Evolutionary conservation across 2,329 filamentous ascomycete species (phyloP), one percentile per base, ranked within the genome.

Genomic region (Pseudocercospora vitis): DNA sequence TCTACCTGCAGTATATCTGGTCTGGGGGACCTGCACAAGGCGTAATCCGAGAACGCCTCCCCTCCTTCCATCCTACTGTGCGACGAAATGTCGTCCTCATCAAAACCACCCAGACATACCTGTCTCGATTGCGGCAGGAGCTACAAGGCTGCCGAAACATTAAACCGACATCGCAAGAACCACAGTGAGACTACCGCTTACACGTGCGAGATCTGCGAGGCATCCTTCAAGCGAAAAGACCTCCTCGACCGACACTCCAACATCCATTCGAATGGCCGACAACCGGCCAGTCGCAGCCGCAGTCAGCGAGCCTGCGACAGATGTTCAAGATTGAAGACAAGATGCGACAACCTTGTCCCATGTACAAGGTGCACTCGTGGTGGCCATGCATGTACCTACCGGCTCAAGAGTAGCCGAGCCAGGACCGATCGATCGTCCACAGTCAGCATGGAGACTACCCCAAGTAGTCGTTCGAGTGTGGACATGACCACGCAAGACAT

Each of bases 221-320:
- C 59, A 29, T 56, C 52, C 18, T 62, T 62, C 57, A 62, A 61
- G 21, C 47, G 59, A 23, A 61, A 61, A 32, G 59, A 61, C 42
- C 54, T 61, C 9, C 54, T 61, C 35, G 59, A 61, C 33, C 51
- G 59, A 44, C 59, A 61, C 31, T 44, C 37, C n/a, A 53, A 56
- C 44, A 61, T 59, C 12, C 59, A 61, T 21, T 31, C 45, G n/a
- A 50, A 47, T 24, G 40, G 45, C n/a, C 51, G 48, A 37, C 53
- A 40, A 26, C 48, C 52, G 1, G 21, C 52, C 3, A 53, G 24
- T 29, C 42, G 37, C 9, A 52, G 47, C 7, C 31, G 59, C 29
- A 59, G 55, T 19, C 55, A 53, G 33, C 37, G 57, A 48, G 59
- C 59, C 7, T 61, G 59, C 40, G 57, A 61, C 51, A 55, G 59